Evolutionary conservation across 306 rosid genomes (phyloP), one percentile per base, ranked within the genome.

Genomic region (Prunus padus): DNA sequence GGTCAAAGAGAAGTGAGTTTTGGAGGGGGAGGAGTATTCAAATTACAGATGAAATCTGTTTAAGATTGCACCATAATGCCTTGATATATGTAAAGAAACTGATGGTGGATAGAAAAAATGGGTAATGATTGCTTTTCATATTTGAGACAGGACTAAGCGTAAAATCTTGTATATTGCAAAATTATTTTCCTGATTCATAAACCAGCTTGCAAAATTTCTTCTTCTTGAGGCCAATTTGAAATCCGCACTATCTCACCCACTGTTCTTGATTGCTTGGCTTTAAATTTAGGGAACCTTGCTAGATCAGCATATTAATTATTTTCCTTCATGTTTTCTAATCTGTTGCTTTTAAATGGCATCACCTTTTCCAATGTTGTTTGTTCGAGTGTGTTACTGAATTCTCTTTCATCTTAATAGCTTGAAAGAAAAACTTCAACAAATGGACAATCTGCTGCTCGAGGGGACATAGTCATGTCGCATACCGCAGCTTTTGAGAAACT

Each of bases 321-420:
- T 63, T 82, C 65, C 22, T 20, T 49, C 13, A 19, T 45, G 28
- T 64, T 26, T 50, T 55, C 37, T 33, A 42, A 16, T 49, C 0
- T 20, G 31, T 23, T 62, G 16, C 3, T 18, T 54, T n/a, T 18
- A 19, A 54, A n/a, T 54, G 22, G 7, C 59, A 54, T 25, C 23
- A 20, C 20, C 14, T n/a, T 19, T 54, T n/a, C 59, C 3, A 0
- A 20, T 74, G 62, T 37, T 63, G 11, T 54, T 18, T 15, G 50
- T 44, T 72, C 0, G 11, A 31, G 52, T 45, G 61, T 26, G 49
- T 14, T 22, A n/a, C n/a, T 73, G 65, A 77, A 55, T 82, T 67
- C 28, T 52, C 14, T 33, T 47, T 76, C 71, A 72, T 77, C 20
- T 72, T 62, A 74, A 66, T 70, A 92, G 97, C 71, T 88, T 85